Evolutionary conservation across 2,329 filamentous ascomycete genomes (phyloP).

Genomic region (Stagonosporopsis rhizophila): DNA sequence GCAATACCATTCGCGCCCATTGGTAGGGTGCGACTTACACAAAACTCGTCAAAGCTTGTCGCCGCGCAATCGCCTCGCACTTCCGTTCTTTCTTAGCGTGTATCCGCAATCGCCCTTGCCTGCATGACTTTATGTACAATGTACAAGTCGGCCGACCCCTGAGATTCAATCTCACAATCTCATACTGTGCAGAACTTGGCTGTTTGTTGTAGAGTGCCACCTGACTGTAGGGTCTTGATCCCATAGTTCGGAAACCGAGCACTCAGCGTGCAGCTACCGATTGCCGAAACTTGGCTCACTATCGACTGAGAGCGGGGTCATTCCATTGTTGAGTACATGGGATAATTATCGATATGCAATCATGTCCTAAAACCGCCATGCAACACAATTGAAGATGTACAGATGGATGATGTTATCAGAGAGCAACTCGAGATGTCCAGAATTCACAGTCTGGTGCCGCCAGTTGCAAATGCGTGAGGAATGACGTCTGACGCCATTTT

Average conservation of each 20-base stretch:
- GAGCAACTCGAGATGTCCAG: not conserved
- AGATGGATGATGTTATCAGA: too few relatives aligned
- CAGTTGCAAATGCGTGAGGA: not conserved
- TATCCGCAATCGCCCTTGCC: conserved; percentile 15
- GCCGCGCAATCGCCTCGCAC: conserved; percentile 16
- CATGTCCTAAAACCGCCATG: not conserved
- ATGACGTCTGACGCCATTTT: not conserved
- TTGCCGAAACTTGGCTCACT: not conserved
- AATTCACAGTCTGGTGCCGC: not conserved
- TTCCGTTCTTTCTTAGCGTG: conserved; percentile 12
- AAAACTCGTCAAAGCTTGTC: conserved; percentile 21
- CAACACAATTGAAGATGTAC: not conserved
- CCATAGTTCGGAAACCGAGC: not conserved
- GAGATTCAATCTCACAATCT: not conserved
- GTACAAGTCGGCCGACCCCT: conserved; percentile 16
- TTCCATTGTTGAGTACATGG: not conserved
- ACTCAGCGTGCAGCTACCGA: not conserved
- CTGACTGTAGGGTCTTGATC: not conserved
- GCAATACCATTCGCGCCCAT: conserved; percentile 6
- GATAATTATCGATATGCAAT: not conserved
- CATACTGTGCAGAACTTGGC: not conserved
- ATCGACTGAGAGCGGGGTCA: not conserved
- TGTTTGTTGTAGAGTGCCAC: not conserved
- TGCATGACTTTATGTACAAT: conserved; percentile 12
- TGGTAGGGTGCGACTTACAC: conserved; percentile 16